phyloP scores from a whole-genome alignment of 495 filamentous ascomycete genomes.

The Acidomyces sp. region DNA sequence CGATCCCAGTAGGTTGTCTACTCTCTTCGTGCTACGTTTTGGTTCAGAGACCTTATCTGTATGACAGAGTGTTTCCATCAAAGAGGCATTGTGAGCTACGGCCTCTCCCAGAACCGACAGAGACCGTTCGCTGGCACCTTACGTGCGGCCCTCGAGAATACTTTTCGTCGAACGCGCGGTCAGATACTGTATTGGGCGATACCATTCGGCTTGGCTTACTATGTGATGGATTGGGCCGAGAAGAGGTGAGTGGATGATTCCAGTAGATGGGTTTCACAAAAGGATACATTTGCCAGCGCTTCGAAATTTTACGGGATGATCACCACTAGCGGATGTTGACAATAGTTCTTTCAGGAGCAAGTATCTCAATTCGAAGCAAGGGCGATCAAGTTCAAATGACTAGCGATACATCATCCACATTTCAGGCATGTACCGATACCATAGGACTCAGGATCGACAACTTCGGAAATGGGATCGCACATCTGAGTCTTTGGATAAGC shows the following conservation, averaged over 20 bases:
- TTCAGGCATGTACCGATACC: too few species aligned
- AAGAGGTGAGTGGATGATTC: constrained; percentile 47
- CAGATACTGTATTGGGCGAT: constrained; percentile 77
- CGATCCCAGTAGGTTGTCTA: too few species aligned
- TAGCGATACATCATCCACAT: too few species aligned
- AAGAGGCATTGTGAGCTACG: constrained; percentile 44
- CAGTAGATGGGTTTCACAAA: neutral
- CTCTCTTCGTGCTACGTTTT: too few species aligned
- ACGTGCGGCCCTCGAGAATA: constrained; percentile 49
- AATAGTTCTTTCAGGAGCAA: constrained; percentile 55
- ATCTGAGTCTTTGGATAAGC: too few species aligned
- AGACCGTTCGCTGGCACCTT: constrained; percentile 40
- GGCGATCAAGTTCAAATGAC: too few species aligned
- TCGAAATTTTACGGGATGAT: neutral
- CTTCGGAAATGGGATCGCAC: too few species aligned
- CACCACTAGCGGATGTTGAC: neutral
- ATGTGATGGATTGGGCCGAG: constrained; percentile 71
- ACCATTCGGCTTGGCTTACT: constrained; percentile 61
- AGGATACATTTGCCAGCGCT: neutral
- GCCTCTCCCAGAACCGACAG: constrained; percentile 39
- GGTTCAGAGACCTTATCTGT: too few species aligned
- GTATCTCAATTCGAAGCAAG: constrained; percentile 82
- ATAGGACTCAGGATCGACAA: too few species aligned
- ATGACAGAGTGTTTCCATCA: too few species aligned
- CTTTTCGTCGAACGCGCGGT: constrained; percentile 42